Evolutionary conservation across 805 yeast genomes (phyloP).

Genomic region (Pichia manshurica): DNA sequence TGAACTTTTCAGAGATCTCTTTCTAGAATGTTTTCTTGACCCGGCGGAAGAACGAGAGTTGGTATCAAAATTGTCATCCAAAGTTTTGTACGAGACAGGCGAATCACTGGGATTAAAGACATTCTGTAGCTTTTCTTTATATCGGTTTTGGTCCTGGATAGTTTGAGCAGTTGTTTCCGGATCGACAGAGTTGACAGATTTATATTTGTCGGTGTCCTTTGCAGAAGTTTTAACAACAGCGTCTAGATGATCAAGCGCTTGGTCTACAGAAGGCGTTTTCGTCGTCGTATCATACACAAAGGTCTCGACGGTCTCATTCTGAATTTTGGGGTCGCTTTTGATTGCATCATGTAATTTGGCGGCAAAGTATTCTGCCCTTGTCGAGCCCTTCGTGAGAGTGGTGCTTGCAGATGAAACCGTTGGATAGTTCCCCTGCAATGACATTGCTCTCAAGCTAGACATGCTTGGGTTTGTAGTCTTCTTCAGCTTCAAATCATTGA

Average conservation of each 20-base stretch:
- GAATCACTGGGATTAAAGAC: constrained; percentile 4
- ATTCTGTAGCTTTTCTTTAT: constrained; percentile 4
- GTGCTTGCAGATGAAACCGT: constrained; percentile 26
- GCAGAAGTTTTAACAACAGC: background rate
- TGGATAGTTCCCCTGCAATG: constrained; percentile 17
- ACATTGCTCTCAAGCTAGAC: constrained; percentile 24
- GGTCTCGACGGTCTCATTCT: constrained; percentile 85
- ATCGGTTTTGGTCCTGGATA: too few relatives aligned
- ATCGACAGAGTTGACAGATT: background rate
- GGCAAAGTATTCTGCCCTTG: constrained; percentile 90
- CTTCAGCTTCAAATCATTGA: constrained; percentile 12
- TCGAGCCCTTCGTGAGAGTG: constrained; percentile 44
- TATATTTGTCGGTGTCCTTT: background rate
- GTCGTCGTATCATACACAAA: constrained; percentile 77
- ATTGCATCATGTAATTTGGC: constrained; percentile 93
- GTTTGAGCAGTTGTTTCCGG: constrained; percentile 5
- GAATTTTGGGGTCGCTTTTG: constrained; percentile 67
- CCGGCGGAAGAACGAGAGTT: constrained; percentile 18
- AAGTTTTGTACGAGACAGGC: background rate
- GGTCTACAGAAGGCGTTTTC: constrained; percentile 21
- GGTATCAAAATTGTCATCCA: constrained; percentile 15
- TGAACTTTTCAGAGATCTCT: constrained; percentile 7
- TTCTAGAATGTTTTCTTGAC: constrained; percentile 17
- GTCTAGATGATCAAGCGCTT: background rate
- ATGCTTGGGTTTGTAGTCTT: constrained; percentile 22